Evolutionary conservation across 179 eudicot genomes (phyloP).

Genomic region (Camellia oleifera): DNA sequence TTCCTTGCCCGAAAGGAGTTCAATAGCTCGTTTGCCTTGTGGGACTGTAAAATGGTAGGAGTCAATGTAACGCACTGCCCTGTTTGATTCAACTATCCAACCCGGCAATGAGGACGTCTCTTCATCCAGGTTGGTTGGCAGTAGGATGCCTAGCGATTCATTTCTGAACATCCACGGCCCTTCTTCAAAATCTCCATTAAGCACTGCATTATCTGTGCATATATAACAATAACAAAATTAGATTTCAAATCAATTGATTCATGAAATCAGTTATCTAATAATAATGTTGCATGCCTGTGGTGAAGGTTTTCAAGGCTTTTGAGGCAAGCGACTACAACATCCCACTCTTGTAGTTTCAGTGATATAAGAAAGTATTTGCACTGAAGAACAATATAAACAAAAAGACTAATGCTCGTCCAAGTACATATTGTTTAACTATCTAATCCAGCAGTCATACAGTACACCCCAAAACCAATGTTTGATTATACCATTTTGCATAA

Average conservation of each 20-base stretch:
- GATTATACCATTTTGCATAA: too few relatives aligned
- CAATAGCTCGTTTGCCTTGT: conserved; percentile 78
- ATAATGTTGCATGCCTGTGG: neutral
- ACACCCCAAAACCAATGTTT: too few relatives aligned
- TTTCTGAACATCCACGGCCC: conserved; percentile 94
- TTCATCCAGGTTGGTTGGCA: conserved; percentile 89
- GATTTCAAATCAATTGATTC: neutral
- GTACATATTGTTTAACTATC: too few relatives aligned
- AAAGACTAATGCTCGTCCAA: too few relatives aligned
- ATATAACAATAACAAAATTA: neutral
- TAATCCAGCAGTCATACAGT: too few relatives aligned
- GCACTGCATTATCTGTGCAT: conserved; percentile 66
- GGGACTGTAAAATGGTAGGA: conserved; percentile 79
- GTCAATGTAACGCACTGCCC: conserved; percentile 89
- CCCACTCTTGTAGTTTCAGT: too few relatives aligned
- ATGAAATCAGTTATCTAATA: neutral
- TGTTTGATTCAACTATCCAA: conserved; percentile 91
- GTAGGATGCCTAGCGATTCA: conserved; percentile 79
- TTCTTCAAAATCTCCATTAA: conserved; percentile 93
- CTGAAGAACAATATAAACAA: too few relatives aligned
- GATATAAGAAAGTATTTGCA: too few relatives aligned
- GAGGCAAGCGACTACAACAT: too few relatives aligned
- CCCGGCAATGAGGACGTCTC: conserved; percentile 86
- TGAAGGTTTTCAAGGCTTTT: neutral
- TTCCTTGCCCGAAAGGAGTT: conserved; percentile 90